These are phyloP conservation scores for Pelargonium citronellum DNA, from an alignment of 441 rosid species.

Conservation along the genomic window DNA sequence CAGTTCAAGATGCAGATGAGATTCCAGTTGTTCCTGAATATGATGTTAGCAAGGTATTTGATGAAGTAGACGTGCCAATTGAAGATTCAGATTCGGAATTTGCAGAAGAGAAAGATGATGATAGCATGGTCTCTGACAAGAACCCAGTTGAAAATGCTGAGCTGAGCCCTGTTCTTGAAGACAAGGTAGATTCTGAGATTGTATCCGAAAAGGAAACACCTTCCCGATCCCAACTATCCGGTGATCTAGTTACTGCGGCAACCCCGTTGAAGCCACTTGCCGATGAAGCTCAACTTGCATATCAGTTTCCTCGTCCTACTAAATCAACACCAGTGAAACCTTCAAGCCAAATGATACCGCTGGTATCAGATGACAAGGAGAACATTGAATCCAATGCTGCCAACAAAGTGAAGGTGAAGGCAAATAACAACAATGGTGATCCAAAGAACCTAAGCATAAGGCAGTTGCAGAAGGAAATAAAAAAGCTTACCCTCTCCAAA, in stretches of 20 bases:
- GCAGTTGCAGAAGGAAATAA: background rate
- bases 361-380: constrained; percentile 29
- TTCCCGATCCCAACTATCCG: too few relatives aligned
- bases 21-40: too few relatives aligned
- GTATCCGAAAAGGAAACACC: background rate
- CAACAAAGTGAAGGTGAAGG: constrained; percentile 14
- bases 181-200: too few relatives aligned
- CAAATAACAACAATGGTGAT: constrained; percentile 23
- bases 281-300: constrained; percentile 26
- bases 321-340: constrained; percentile 23
- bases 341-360: constrained; percentile 14
- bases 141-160: too few relatives aligned
- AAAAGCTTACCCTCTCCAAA: background rate
- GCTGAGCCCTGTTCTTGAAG: too few relatives aligned
- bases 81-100: too few relatives aligned
- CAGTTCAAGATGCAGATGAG: too few relatives aligned
- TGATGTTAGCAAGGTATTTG: too few relatives aligned
- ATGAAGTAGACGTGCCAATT: too few relatives aligned
- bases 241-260: background rate
- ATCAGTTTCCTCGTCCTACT: constrained; percentile 35
- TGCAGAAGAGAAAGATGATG: too few relatives aligned
- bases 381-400: constrained; percentile 22
- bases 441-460: background rate
- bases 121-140: too few relatives aligned
- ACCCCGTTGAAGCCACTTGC: constrained; percentile 20